Conservation (phyloP, 495 filamentous ascomycete species). For the Neurospora sp. region DNA sequence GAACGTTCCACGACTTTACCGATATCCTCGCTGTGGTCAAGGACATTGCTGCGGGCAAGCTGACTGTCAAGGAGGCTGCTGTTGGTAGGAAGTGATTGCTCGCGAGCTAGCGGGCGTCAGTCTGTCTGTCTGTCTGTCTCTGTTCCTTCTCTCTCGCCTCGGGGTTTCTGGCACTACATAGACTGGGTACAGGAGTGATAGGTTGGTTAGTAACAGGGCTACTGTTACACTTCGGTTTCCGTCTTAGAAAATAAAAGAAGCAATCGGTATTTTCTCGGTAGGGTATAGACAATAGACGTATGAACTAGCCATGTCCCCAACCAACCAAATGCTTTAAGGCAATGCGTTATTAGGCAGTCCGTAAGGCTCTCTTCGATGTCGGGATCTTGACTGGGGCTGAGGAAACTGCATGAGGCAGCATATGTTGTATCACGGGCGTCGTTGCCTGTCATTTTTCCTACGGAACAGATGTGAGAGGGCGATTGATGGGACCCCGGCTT, state of each 20-base stretch:
- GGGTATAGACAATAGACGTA: not conserved
- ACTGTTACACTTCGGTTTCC: not conserved
- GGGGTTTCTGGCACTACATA: not conserved
- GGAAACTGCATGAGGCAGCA: not conserved
- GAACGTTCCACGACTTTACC: conserved; percentile 67
- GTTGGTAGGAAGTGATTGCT: conserved; percentile 17
- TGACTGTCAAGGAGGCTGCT: conserved; percentile 34
- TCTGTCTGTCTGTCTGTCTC: not conserved
- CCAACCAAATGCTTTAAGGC: too few relatives aligned
- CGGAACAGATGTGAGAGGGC: not conserved
- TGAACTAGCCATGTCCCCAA: too few relatives aligned
- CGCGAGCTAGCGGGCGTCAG: not conserved
- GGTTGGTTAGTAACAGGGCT: not conserved
- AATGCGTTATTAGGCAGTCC: not conserved
- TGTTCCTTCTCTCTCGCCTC: not conserved
- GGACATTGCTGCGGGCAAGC: conserved; percentile 56
- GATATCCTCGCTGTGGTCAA: conserved; percentile 64
- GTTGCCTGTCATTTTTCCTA: not conserved
- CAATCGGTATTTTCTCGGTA: not conserved
- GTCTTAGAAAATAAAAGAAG: not conserved
- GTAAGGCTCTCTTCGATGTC: not conserved
- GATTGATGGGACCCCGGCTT: not conserved
- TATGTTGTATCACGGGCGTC: not conserved
- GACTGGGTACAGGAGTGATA: not conserved
- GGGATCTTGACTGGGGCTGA: not conserved